Evolutionary conservation across 1,284 basidiomycete genomes (phyloP).

Genomic region (Boletus chippewaensis): DNA sequence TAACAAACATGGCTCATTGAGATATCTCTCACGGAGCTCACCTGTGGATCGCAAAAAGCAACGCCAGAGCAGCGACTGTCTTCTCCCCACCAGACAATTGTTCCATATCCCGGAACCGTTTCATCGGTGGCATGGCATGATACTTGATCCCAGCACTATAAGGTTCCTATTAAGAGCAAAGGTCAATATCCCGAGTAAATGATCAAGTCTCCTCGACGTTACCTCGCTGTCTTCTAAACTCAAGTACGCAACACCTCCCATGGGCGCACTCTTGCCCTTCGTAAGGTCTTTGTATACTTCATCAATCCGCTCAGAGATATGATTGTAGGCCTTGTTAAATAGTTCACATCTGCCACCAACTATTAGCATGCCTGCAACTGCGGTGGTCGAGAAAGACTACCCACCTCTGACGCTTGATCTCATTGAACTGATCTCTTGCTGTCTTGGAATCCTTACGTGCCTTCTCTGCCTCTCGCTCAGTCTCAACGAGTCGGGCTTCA

Average conservation of each 20-base stretch:
- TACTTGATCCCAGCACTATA: constrained; percentile 96
- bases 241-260: constrained; percentile 95
- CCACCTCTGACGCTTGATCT: constrained; percentile 77
- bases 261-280: constrained; percentile 85
- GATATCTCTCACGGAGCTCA: constrained; percentile 21
- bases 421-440: constrained; percentile 87
- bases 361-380: background rate
- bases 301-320: constrained; percentile 93
- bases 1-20: background rate
- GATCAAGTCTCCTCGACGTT: constrained; percentile 18
- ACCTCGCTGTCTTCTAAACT: constrained; percentile 94
- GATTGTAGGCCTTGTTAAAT: constrained; percentile 95
- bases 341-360: constrained; percentile 54
- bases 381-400: constrained; percentile 16
- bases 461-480: constrained; percentile 72
- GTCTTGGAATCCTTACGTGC: constrained; percentile 78
- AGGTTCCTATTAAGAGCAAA: constrained; percentile 64
- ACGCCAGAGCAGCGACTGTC: constrained; percentile 92
- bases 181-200: constrained; percentile 3
- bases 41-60: constrained; percentile 97
- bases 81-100: constrained; percentile 98
- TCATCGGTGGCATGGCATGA: constrained; percentile 99
- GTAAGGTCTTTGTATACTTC: constrained; percentile 97
- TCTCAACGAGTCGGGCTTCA: constrained; percentile 68
- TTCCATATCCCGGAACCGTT: constrained; percentile 98